phyloP scores from a whole-genome alignment of 2,329 filamentous ascomycete genomes.

The Fusarium sp. region DNA sequence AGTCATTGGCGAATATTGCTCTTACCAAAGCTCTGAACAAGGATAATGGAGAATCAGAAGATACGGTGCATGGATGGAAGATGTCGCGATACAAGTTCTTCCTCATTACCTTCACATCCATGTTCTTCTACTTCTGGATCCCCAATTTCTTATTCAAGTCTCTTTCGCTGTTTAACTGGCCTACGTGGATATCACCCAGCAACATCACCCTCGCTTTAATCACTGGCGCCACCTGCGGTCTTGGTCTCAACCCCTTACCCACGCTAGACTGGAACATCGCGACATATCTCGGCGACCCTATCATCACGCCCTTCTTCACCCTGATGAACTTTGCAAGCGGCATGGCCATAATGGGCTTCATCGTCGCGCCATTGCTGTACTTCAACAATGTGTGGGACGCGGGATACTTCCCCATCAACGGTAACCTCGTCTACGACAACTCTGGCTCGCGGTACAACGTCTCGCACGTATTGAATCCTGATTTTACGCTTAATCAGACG shows the following conservation, averaged over 20 bases:
- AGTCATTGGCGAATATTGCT: constrained; percentile 58
- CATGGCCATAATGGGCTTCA: constrained; percentile 62
- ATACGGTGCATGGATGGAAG: constrained; percentile 38
- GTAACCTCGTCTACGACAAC: constrained; percentile 67
- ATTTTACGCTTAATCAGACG: constrained; percentile 61
- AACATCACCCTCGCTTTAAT: constrained; percentile 51
- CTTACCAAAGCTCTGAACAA: constrained; percentile 48
- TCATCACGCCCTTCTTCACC: constrained; percentile 46
- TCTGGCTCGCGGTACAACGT: constrained; percentile 63
- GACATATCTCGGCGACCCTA: constrained; percentile 45
- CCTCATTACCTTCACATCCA: constrained; percentile 52
- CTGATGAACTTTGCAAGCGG: constrained; percentile 45
- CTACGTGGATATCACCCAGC: constrained; percentile 60
- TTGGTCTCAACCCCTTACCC: constrained; percentile 53
- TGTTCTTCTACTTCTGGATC: constrained; percentile 65
- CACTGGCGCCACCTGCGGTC: constrained; percentile 50
- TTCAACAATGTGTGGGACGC: constrained; percentile 60
- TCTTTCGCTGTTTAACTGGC: constrained; percentile 60
- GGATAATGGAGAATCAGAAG: constrained; percentile 31
- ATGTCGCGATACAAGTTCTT: constrained; percentile 55
- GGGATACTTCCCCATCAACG: constrained; percentile 66
- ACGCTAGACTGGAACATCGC: constrained; percentile 56
- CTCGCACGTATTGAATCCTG: constrained; percentile 59
- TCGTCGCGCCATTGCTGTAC: constrained; percentile 60
- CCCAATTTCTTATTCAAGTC: constrained; percentile 61